Evolutionary conservation across 768 basidiomycete species (phyloP), one percentile per base, ranked within the genome.

Genomic region (Terana coerulea): DNA sequence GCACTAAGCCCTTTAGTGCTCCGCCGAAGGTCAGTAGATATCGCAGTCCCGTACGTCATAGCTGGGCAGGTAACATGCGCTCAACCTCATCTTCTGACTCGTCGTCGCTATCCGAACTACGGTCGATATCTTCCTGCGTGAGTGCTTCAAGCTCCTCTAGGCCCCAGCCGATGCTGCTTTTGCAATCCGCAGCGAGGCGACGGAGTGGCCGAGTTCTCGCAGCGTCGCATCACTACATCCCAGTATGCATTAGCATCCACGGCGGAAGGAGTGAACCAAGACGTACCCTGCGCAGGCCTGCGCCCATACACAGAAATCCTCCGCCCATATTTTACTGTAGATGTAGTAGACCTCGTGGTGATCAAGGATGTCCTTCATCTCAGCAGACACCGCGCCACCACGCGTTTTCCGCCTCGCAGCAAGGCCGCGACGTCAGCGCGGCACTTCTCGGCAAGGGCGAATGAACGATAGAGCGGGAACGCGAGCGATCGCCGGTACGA

Each of bases 311-410:
- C 86, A 88, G 59, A 88, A 85, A 61, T 92, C 91, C 56, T 91
- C 85, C 37, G 91, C 58, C 91, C 91, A 94, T 29, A 91, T 78
- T 64, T 89, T 90, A 66, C 80, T 84, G 65, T 91, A 93, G n/a
- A 91, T 74, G 64, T 91, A 91, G 67, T 93, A 94, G 9, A 88
- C 84, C 56, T 90, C 89, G 57, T 91, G 88, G 59, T 80, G 84
- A 60, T 91, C 89, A 55, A 94, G 67, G 42, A 90, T 81, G 34
- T 73, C 65, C 67, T 86, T 91, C 72, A 84, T 74, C 64, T 82
- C 83, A 94, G 69, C 30, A 93, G 72, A 60, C 77, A 84, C 58
- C 87, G 79, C 48, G 81, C 65, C 21, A 88, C 72, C 29, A 68
- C 71, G 34, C 86, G 77, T 67, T 77, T 84, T 2, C 91, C 91